Evolutionary conservation across 768 basidiomycete species (phyloP).

Genomic region (Calocybe gangraenosa): DNA sequence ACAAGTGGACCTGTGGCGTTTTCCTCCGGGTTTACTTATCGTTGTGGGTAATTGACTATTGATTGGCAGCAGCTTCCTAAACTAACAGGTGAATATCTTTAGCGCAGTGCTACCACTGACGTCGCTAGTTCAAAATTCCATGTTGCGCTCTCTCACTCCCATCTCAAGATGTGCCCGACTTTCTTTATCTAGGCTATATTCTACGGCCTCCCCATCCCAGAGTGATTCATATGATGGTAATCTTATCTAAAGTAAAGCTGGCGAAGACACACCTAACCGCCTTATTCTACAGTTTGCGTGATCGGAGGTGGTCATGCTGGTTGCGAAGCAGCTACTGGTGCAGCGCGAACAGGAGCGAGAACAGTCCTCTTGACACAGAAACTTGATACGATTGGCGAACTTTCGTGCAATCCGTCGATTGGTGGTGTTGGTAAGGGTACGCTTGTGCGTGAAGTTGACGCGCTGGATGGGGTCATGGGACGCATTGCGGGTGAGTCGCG

Average conservation of each 20-base stretch:
- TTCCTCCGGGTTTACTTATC: too few species aligned
- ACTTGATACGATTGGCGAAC: constrained; percentile 71
- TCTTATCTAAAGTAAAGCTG: background rate
- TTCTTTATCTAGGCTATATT: constrained; percentile 10
- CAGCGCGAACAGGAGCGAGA: constrained; percentile 78
- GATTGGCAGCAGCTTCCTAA: background rate
- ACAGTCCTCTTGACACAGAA: constrained; percentile 82
- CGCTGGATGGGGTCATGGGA: constrained; percentile 85
- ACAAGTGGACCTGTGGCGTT: too few species aligned
- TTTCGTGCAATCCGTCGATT: constrained; percentile 91
- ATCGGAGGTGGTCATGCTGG: constrained; percentile 94
- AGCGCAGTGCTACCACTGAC: too few species aligned
- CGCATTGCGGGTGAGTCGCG: constrained; percentile 64
- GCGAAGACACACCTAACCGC: background rate
- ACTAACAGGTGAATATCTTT: background rate
- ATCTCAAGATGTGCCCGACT: constrained; percentile 10
- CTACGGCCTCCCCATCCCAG: background rate
- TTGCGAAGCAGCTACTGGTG: constrained; percentile 85
- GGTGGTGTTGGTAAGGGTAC: constrained; percentile 93
- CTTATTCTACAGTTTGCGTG: constrained; percentile 54
- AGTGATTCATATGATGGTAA: constrained; percentile 14
- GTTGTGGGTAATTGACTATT: too few species aligned
- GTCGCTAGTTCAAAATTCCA: too few species aligned
- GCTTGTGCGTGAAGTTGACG: constrained; percentile 87
- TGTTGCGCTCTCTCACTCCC: constrained; percentile 9